Conservation (phyloP, 2,329 filamentous ascomycete species). For the Cercospora sp. region DNA sequence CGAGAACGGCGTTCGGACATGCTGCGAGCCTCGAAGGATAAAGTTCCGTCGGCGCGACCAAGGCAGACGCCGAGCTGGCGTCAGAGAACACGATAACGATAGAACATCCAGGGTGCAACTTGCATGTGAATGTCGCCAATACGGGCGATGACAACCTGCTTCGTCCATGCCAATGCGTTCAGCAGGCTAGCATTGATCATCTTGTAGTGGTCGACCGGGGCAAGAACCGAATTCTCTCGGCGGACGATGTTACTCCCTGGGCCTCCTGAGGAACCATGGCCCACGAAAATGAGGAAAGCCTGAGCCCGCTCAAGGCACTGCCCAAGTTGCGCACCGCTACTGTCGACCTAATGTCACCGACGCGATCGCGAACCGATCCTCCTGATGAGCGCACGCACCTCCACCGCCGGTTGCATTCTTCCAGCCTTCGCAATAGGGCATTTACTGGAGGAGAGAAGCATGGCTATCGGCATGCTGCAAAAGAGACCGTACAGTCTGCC, state of each 20-base stretch:
- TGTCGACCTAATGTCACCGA: constrained; percentile 19
- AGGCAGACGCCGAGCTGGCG: background rate
- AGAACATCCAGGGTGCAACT: background rate
- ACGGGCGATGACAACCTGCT: background rate
- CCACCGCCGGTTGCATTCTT: constrained; percentile 26
- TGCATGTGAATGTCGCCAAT: background rate
- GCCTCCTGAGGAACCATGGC: constrained; percentile 2
- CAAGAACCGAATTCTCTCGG: background rate
- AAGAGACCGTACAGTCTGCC: constrained; percentile 48
- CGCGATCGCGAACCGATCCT: constrained; percentile 26
- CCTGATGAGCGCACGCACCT: constrained; percentile 24
- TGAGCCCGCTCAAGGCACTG: constrained; percentile 19
- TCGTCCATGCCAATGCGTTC: background rate
- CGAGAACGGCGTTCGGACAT: background rate
- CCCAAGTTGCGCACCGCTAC: constrained; percentile 23
- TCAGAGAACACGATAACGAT: background rate
- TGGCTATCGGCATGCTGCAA: constrained; percentile 34
- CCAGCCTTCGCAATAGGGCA: constrained; percentile 26
- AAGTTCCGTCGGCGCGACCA: background rate
- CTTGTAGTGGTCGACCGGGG: background rate
- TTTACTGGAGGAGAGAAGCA: constrained; percentile 26
- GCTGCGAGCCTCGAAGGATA: background rate
- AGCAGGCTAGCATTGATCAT: background rate
- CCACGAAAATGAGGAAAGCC: constrained; percentile 11
- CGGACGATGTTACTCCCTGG: background rate